Percentiles rank a stretch among this genome's conserved stretches.
Conservation (phyloP, 2,329 filamentous ascomycete genomes). For the Penicillium janthinellum region DNA sequence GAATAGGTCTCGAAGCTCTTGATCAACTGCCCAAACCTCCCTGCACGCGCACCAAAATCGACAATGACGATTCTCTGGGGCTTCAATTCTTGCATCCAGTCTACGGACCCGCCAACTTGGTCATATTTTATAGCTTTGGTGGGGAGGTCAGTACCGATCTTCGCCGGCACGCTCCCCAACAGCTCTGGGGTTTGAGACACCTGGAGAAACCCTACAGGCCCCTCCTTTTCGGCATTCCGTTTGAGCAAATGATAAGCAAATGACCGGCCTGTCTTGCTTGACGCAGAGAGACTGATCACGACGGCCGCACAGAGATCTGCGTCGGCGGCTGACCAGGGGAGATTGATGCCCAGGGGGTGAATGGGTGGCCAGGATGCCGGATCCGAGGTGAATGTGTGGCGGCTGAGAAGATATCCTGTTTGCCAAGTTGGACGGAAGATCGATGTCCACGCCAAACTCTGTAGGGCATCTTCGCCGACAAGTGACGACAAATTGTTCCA, state of each 20-base stretch:
- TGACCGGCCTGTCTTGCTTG: not conserved
- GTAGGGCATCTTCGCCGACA: not conserved
- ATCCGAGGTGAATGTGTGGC: not conserved
- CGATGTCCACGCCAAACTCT: not conserved
- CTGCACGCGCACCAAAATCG: not conserved
- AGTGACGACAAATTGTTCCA: not conserved
- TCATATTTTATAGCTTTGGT: not conserved
- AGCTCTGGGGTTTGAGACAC: not conserved
- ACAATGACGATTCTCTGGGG: not conserved
- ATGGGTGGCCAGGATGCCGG: not conserved
- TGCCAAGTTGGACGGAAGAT: not conserved
- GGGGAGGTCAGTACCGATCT: not conserved
- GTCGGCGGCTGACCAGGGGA: not conserved
- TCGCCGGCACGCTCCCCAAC: not conserved
- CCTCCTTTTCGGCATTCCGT: not conserved
- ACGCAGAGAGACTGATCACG: not conserved
- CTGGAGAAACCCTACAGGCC: not conserved
- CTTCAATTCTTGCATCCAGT: not conserved
- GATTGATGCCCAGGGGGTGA: not conserved
- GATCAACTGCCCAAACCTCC: not conserved
- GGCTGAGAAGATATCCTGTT: not conserved
- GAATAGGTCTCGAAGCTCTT: not conserved
- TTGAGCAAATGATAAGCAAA: not conserved
- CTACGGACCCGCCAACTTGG: not conserved
- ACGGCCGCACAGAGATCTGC: not conserved